Conservation (phyloP, 306 rosid species). For the Carpinus fangiana region DNA sequence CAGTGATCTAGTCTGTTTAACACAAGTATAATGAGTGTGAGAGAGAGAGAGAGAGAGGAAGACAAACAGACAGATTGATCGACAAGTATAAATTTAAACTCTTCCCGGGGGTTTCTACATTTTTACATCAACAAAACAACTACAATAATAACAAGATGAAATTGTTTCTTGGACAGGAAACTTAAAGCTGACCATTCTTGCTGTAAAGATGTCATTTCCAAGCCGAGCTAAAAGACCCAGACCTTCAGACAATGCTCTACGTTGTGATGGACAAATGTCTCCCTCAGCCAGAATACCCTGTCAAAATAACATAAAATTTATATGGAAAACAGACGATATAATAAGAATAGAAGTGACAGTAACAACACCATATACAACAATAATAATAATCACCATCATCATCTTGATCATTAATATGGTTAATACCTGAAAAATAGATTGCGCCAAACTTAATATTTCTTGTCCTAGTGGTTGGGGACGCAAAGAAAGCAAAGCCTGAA, state of each 20-base stretch:
- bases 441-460: conserved; percentile 76
- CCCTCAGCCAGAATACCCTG: conserved; percentile 92
- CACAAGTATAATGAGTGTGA: conserved; percentile 29
- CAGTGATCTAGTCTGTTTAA: conserved; percentile 74
- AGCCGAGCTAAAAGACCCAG: conserved; percentile 92
- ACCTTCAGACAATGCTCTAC: conserved; percentile 88
- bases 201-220: conserved; percentile 91
- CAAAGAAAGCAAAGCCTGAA: conserved; percentile 68
- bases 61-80: conserved; percentile 12
- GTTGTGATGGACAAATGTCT: conserved; percentile 84
- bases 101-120: background rate
- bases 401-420: conserved; percentile 2
- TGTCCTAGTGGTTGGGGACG: conserved; percentile 69
- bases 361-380: conserved; percentile 9
- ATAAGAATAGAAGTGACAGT: conserved; percentile 1
- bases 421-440: conserved; percentile 81
- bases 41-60: background rate
- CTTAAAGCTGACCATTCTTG: conserved; percentile 73
- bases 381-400: background rate
- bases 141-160: conserved; percentile 10
- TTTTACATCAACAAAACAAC: conserved; percentile 25
- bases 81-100: background rate
- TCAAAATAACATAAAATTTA: conserved; percentile 36
- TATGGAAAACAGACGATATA: background rate
- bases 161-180: conserved; percentile 17